Conservation (phyloP, 306 rosid genomes). For the Pyrus betulifolia region DNA sequence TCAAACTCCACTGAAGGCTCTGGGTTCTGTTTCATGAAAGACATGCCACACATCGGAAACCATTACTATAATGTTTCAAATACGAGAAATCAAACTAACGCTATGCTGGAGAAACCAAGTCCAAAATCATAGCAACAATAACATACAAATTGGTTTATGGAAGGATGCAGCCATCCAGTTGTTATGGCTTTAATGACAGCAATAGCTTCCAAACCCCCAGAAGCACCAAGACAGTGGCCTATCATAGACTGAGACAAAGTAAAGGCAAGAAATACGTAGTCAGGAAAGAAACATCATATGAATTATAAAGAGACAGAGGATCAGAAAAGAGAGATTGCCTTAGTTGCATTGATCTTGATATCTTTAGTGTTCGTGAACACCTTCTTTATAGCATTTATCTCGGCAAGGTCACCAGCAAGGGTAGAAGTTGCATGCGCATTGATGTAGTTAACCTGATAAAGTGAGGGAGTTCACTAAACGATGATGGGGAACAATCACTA, state of each 20-base stretch:
- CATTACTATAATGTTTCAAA: neutral
- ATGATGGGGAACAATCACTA: neutral
- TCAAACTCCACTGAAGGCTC: conserved; percentile 95
- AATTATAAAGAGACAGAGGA: conserved; percentile 4
- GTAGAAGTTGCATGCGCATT: conserved; percentile 99
- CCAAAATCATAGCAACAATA: neutral
- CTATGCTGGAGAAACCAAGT: neutral
- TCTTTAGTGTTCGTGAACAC: conserved; percentile 82
- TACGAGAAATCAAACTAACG: neutral
- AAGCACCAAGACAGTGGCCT: conserved; percentile 97
- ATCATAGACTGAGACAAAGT: conserved; percentile 81
- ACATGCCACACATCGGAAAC: conserved; percentile 7
- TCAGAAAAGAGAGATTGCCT: conserved; percentile 43
- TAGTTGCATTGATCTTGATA: conserved; percentile 94
- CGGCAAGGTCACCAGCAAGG: conserved; percentile 91
- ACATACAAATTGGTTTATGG: conserved; percentile 93
- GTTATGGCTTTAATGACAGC: conserved; percentile 91
- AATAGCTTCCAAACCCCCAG: conserved; percentile 99
- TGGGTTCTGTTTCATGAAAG: conserved; percentile 55
- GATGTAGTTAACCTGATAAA: conserved; percentile 80
- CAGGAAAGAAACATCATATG: conserved; percentile 18
- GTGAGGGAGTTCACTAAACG: conserved; percentile 4
- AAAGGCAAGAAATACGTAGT: conserved; percentile 14
- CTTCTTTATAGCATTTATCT: conserved; percentile 90
- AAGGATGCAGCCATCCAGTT: conserved; percentile 96